A percentile compares a stretch with the other conserved stretches of the same genome.
Evolutionary conservation across 140 eudicot genomes (phyloP).

Genomic region (Senecio squalidus): DNA sequence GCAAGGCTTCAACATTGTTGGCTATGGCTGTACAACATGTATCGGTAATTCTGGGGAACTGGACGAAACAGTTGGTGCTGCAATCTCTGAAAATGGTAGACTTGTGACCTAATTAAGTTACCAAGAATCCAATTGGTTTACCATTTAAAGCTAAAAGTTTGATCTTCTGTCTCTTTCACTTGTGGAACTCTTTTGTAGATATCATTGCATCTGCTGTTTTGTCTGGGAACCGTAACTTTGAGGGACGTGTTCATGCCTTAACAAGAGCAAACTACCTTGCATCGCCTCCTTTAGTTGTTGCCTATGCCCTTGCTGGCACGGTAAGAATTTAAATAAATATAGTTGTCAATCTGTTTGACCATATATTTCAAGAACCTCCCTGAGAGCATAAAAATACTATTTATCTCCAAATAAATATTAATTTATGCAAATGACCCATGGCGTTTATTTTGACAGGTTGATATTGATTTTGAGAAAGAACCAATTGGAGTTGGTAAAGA

Average conservation of each 20-base stretch:
- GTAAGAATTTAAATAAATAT: slow-evolving; percentile 27
- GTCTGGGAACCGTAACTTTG: slow-evolving; percentile 90
- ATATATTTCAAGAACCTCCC: neutral
- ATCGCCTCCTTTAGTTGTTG: slow-evolving; percentile 94
- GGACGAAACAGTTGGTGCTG: slow-evolving; percentile 83
- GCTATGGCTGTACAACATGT: slow-evolving; percentile 99
- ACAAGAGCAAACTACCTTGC: slow-evolving; percentile 96
- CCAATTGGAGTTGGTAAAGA: slow-evolving; percentile 96
- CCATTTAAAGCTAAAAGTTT: neutral
- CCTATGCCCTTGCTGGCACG: slow-evolving; percentile 97
- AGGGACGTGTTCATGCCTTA: slow-evolving; percentile 93
- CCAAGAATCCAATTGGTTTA: slow-evolving; percentile 2
- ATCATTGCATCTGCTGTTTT: slow-evolving; percentile 94
- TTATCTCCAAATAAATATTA: neutral
- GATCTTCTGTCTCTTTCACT: neutral
- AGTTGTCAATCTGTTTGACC: neutral
- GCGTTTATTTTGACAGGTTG: slow-evolving; percentile 78
- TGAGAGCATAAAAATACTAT: neutral
- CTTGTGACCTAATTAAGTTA: neutral
- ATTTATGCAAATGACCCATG: too few relatives aligned
- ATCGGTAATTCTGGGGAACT: slow-evolving; percentile 93
- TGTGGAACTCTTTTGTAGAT: slow-evolving; percentile 35
- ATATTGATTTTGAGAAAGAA: slow-evolving; percentile 92
- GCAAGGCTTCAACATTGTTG: slow-evolving; percentile 90
- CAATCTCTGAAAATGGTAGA: slow-evolving; percentile 78